phyloP scores from a whole-genome alignment of 208 protist genomes.

The Trypanosomatidae sp. region DNA sequence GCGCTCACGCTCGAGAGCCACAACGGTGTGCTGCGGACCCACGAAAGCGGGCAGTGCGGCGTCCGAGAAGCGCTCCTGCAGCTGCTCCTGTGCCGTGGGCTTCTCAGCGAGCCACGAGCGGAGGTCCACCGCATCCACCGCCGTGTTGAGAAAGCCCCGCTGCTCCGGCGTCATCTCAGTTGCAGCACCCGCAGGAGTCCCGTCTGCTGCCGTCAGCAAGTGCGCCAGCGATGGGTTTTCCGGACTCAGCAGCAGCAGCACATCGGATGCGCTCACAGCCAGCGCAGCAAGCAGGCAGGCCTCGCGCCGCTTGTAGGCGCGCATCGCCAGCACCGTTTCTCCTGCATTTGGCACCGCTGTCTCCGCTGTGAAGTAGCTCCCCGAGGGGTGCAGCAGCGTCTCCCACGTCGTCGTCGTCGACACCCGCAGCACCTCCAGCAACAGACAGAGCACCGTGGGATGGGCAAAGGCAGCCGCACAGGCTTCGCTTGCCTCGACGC shows the following conservation, averaged over 20 bases:
- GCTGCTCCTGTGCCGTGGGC: conserved; percentile 11
- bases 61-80: conserved; percentile 9
- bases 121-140: conserved; percentile 35
- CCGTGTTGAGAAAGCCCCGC: conserved; percentile 46
- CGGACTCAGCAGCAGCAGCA: conserved; percentile 51
- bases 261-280: conserved; percentile 36
- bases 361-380: conserved; percentile 14
- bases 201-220: neutral
- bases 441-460: conserved; percentile 13
- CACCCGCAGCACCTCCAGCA: conserved; percentile 36
- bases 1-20: conserved; percentile 23
- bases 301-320: conserved; percentile 46
- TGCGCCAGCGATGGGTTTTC: conserved; percentile 43
- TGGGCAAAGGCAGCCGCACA: conserved; percentile 40
- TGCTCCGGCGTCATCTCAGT: conserved; percentile 38
- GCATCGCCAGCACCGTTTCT: conserved; percentile 28
- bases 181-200: too few species aligned
- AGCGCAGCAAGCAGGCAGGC: conserved; percentile 42
- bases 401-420: conserved; percentile 39
- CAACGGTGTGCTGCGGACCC: conserved; percentile 11
- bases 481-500: conserved; percentile 52
- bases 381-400: conserved; percentile 35
- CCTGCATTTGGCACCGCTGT: neutral
- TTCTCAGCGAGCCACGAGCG: conserved; percentile 35
- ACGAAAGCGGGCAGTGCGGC: conserved; percentile 19